Conservation (phyloP, 768 basidiomycete species). For the Agrocybe pediades region DNA sequence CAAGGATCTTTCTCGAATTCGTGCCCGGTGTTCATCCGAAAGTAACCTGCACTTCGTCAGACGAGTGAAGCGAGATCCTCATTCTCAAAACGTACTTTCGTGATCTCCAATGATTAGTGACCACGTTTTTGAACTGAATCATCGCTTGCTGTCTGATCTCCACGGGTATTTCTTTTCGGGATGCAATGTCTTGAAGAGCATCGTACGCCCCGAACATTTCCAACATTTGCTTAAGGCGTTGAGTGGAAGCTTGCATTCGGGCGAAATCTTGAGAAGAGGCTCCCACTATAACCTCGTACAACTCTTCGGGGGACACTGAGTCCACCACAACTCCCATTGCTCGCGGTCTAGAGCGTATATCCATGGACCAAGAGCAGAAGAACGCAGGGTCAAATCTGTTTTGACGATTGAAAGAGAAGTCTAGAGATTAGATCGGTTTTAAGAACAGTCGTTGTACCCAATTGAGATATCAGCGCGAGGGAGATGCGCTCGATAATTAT, state of each 20-base stretch:
- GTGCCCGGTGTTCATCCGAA: conserved; percentile 62
- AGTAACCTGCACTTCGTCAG: conserved; percentile 50
- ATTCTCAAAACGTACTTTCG: conserved; percentile 55
- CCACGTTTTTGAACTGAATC: conserved; percentile 88
- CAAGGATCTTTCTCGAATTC: conserved; percentile 68
- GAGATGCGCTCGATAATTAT: background rate
- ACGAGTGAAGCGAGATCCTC: conserved; percentile 2
- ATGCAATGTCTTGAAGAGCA: conserved; percentile 72
- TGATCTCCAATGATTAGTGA: conserved; percentile 74
- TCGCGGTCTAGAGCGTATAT: conserved; percentile 6
- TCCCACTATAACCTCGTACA: conserved; percentile 64
- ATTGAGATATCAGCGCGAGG: too few species aligned
- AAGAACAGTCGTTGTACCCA: too few species aligned
- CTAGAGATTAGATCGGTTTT: background rate
- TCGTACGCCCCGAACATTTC: conserved; percentile 73
- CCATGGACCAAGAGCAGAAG: background rate
- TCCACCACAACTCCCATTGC: conserved; percentile 37
- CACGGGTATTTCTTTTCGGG: conserved; percentile 58
- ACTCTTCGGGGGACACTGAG: conserved; percentile 59
- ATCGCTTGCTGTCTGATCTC: conserved; percentile 78
- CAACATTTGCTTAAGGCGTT: conserved; percentile 67
- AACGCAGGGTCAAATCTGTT: background rate
- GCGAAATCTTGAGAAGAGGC: conserved; percentile 77
- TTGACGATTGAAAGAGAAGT: background rate
- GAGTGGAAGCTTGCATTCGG: conserved; percentile 48